These are phyloP conservation scores for Cladosporium colombiae DNA, from an alignment of 2,329 filamentous ascomycete species.

Conservation along the genomic window DNA sequence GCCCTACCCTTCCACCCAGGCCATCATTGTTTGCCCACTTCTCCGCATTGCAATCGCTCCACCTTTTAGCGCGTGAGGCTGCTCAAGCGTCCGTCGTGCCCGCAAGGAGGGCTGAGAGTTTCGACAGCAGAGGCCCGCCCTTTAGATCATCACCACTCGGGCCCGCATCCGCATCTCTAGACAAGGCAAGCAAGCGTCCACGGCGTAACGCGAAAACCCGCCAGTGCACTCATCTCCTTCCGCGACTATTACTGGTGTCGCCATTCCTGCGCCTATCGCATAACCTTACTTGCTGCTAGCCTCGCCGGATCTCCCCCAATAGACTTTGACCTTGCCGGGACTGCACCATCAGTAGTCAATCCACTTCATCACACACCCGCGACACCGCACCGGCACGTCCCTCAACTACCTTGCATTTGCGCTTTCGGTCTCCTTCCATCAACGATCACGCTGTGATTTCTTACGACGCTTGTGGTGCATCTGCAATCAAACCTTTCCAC, in stretches of 20 bases:
- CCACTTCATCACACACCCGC: constrained; percentile 4
- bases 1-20: not conserved
- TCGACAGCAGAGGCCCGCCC: not conserved
- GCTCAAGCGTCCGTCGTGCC: constrained; percentile 11
- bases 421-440: constrained; percentile 2
- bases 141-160: not conserved
- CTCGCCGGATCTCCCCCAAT: not conserved
- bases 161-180: constrained; percentile 1
- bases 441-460: constrained; percentile 2
- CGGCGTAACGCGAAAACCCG: not conserved
- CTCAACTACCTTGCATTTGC: constrained; percentile 15
- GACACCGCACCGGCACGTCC: constrained; percentile 14
- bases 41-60: constrained; percentile 18
- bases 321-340: constrained; percentile 10
- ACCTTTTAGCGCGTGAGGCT: constrained; percentile 9
- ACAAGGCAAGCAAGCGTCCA: not conserved
- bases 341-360: not conserved
- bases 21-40: constrained; percentile 9
- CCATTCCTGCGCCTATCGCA: constrained; percentile 12
- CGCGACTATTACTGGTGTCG: constrained; percentile 10
- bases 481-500: not conserved
- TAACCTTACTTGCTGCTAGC: not conserved
- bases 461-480: not conserved
- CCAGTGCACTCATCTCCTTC: not conserved
- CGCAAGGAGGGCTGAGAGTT: not conserved